Conservation (phyloP, 306 rosid genomes). For the Vicia sativa region DNA sequence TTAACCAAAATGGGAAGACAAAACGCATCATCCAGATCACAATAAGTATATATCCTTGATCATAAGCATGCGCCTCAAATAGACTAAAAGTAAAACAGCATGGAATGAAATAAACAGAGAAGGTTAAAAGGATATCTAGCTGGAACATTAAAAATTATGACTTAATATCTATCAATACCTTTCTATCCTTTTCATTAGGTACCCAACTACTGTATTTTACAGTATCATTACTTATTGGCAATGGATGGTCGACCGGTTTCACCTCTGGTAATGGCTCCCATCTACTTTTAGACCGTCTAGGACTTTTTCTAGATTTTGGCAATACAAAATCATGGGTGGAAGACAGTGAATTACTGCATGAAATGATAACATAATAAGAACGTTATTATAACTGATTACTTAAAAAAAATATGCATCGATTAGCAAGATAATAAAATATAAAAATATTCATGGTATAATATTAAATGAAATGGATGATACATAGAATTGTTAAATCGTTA, state of each 20-base stretch:
- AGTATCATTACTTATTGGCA: slow-evolving; percentile 46
- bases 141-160: slow-evolving; percentile 31
- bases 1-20: background rate
- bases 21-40: slow-evolving; percentile 7
- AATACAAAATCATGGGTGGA: slow-evolving; percentile 49
- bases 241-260: slow-evolving; percentile 57
- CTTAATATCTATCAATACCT: slow-evolving; percentile 51
- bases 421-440: slow-evolving; percentile 18
- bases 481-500: background rate
- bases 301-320: slow-evolving; percentile 77
- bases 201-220: slow-evolving; percentile 66
- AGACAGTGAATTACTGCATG: slow-evolving; percentile 56
- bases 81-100: slow-evolving; percentile 11
- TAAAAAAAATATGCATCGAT: slow-evolving; percentile 8
- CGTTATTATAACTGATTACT: slow-evolving; percentile 4
- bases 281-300: slow-evolving; percentile 85
- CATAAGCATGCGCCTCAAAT: slow-evolving; percentile 7
- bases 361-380: slow-evolving; percentile 22
- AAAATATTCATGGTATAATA: background rate
- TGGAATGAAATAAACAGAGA: slow-evolving; percentile 7
- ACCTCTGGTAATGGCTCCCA: slow-evolving; percentile 98
- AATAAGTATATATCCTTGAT: slow-evolving; percentile 4
- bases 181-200: slow-evolving; percentile 66
- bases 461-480: background rate
- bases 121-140: background rate